Conservation (phyloP, 192 early-diverging fungal species). For the Linderina pennispora region DNA sequence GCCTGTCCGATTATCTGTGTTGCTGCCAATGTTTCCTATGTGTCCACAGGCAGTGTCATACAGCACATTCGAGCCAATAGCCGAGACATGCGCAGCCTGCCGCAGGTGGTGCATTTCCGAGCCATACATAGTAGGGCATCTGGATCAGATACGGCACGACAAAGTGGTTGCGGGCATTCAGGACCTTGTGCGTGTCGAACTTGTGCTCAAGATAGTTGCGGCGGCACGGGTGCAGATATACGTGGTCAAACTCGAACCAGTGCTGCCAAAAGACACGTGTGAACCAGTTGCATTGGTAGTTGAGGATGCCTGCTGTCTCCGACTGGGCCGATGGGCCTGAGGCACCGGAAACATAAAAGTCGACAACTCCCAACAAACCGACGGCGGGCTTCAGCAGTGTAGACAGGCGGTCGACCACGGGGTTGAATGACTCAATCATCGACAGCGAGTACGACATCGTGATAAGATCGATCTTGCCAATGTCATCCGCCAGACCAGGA, state of each 20-base stretch:
- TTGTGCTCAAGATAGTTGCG: constrained; percentile 81
- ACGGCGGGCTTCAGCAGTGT: constrained; percentile 49
- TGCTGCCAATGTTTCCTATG: no score
- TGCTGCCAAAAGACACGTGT: constrained; percentile 80
- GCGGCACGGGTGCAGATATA: constrained; percentile 69
- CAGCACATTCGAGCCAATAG: no score
- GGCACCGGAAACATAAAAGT: constrained; percentile 68
- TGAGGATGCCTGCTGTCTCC: constrained; percentile 44
- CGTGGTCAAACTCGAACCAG: constrained; percentile 84
- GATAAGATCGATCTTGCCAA: constrained; percentile 64
- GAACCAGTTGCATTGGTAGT: constrained; percentile 70
- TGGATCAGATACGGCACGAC: constrained; percentile 61
- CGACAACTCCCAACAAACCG: constrained; percentile 71
- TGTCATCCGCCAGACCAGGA: constrained; percentile 50
- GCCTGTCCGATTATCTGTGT: no score
- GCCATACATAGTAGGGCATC: constrained; percentile 86
- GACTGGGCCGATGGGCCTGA: constrained; percentile 4
- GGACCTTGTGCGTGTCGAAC: constrained; percentile 68
- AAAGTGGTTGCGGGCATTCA: constrained; percentile 70
- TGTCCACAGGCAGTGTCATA: no score
- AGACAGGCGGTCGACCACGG: constrained; percentile 64
- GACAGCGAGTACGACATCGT: constrained; percentile 88
- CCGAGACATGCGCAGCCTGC: no score
- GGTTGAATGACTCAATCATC: constrained; percentile 73
- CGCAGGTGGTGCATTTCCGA: no score